phyloP scores from a whole-genome alignment of 2,329 filamentous ascomycete genomes.

The Stagonosporopsis cucurbitacearum region DNA sequence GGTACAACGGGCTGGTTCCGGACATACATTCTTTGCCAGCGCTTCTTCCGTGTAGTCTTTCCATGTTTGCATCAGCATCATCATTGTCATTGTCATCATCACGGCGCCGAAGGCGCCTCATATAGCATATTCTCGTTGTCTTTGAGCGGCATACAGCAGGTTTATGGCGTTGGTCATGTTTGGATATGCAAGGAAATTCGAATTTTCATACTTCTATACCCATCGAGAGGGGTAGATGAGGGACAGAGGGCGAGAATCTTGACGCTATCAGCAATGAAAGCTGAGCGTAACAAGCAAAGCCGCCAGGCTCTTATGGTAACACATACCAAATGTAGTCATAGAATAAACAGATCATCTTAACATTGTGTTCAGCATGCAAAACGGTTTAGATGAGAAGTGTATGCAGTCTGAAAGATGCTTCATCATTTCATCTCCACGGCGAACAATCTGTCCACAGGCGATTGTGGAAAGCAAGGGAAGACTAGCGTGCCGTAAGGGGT shows the following conservation, averaged over 20 bases:
- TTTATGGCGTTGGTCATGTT: slow-evolving; percentile 1
- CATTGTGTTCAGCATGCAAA: neutral
- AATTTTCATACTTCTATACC: slow-evolving; percentile 9
- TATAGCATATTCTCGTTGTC: neutral
- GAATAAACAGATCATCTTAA: slow-evolving; percentile 10
- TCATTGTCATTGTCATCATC: too few species aligned
- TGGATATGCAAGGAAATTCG: neutral
- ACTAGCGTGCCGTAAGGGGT: slow-evolving; percentile 15
- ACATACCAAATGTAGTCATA: slow-evolving; percentile 6
- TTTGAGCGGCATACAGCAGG: slow-evolving; percentile 15
- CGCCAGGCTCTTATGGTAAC: neutral
- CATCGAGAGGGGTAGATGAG: slow-evolving; percentile 2
- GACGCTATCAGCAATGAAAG: neutral
- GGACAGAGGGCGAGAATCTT: neutral
- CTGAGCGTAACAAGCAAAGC: neutral
- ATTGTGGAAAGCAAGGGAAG: slow-evolving; percentile 19
- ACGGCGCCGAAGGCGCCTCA: slow-evolving; percentile 2
- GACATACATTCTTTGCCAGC: slow-evolving; percentile 7
- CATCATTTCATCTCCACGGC: neutral
- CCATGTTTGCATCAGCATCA: slow-evolving; percentile 2
- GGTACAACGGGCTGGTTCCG: slow-evolving; percentile 26
- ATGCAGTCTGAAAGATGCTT: neutral
- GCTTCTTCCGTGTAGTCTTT: slow-evolving; percentile 10
- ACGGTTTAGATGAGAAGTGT: neutral
- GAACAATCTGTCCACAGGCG: slow-evolving; percentile 23